Evolutionary conservation across 1,284 basidiomycete genomes (phyloP).

Genomic region (Inonotus hispidus): DNA sequence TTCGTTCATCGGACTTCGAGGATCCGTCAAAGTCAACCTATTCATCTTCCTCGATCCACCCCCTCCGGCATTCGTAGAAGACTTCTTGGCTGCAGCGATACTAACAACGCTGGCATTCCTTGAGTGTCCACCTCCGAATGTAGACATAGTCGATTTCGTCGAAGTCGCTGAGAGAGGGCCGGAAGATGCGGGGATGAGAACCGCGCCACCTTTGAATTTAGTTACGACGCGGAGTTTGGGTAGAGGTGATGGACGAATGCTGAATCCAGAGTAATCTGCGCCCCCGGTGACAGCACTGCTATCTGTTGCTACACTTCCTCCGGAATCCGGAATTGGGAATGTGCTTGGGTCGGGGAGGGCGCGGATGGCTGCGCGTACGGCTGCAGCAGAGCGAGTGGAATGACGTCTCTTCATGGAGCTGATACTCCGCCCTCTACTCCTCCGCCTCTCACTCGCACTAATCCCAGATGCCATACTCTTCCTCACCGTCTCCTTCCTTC

Average conservation of each 20-base stretch:
- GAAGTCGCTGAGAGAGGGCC: conserved; percentile 13
- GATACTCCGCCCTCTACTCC: conserved; percentile 9
- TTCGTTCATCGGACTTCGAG: conserved; percentile 13
- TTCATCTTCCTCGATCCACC: conserved; percentile 14
- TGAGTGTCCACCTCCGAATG: neutral
- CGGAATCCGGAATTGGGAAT: conserved; percentile 11
- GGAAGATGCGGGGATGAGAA: conserved; percentile 7
- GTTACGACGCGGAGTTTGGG: conserved; percentile 14
- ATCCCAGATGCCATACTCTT: neutral
- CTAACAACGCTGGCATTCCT: neutral
- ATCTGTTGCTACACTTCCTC: conserved; percentile 3
- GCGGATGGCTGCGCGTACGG: conserved; percentile 6
- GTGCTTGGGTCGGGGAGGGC: conserved; percentile 16
- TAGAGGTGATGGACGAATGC: conserved; percentile 1
- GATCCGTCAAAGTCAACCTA: conserved; percentile 15
- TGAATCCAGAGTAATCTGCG: conserved; percentile 7
- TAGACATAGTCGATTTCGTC: conserved; percentile 11
- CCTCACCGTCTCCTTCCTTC: neutral
- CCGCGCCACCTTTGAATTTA: conserved; percentile 12
- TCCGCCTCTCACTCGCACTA: neutral
- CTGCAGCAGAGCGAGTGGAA: neutral
- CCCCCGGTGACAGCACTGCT: neutral
- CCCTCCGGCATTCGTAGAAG: neutral
- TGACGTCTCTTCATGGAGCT: neutral
- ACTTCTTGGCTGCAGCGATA: neutral